A percentile compares a stretch with the other conserved stretches of the same genome.
Conservation (phyloP, 2,329 filamentous ascomycete genomes). For the Exophiala aquamarina region DNA sequence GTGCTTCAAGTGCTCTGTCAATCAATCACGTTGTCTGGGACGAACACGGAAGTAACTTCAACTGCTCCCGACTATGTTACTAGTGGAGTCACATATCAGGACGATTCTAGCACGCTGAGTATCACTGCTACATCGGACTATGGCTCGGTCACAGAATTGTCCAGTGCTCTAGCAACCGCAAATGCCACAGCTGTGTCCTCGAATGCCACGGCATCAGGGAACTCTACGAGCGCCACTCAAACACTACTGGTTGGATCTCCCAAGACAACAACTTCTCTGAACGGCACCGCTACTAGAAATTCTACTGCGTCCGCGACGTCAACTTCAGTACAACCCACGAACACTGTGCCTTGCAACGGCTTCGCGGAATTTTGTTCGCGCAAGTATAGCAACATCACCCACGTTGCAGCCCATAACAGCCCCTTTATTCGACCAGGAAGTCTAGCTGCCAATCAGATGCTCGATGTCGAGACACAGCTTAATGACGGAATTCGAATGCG, state of each 20-base stretch:
- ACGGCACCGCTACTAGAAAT: slow-evolving; percentile 48
- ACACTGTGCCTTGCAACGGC: slow-evolving; percentile 78
- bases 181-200: slow-evolving; percentile 17
- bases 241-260: slow-evolving; percentile 40
- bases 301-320: slow-evolving; percentile 49
- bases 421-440: slow-evolving; percentile 71
- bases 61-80: slow-evolving; percentile 27
- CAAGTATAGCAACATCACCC: slow-evolving; percentile 78
- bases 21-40: slow-evolving; percentile 11
- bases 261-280: slow-evolving; percentile 41
- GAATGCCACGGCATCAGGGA: slow-evolving; percentile 31
- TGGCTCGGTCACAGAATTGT: slow-evolving; percentile 24
- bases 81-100: slow-evolving; percentile 29
- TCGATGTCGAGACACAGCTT: slow-evolving; percentile 68
- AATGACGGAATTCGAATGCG: slow-evolving; percentile 68
- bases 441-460: slow-evolving; percentile 72
- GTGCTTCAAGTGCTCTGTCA: slow-evolving; percentile 8
- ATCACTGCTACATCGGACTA: slow-evolving; percentile 29
- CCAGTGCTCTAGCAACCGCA: slow-evolving; percentile 20
- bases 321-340: slow-evolving; percentile 53
- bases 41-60: slow-evolving; percentile 18
- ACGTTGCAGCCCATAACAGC: slow-evolving; percentile 77
- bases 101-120: slow-evolving; percentile 29
- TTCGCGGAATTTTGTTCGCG: slow-evolving; percentile 73
- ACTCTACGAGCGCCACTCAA: slow-evolving; percentile 34